Base-by-base conservation (phyloP, 345 rosid genomes). In the Bruguiera parviflora region DNA sequence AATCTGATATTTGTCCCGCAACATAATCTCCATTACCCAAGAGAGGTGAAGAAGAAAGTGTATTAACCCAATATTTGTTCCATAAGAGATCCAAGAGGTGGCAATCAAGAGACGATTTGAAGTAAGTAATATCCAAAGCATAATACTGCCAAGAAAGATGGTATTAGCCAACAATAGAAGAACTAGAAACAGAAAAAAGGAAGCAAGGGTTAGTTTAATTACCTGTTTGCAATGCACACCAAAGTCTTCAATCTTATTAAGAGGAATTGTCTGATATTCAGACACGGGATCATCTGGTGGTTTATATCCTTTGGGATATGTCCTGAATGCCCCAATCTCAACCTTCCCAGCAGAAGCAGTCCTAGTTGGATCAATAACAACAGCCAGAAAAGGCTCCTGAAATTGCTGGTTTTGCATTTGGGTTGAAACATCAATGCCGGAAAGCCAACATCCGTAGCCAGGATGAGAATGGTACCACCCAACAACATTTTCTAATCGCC, bases 311-410 rank as follows among this genome's bases (percentile, higher is more conserved):
- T 96, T 93, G 1, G 98, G 97, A 68, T 96, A 92, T n/a, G 99
- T 92, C 80, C 98, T 86, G 76, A 92, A 92, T 22, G 99, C 97
- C 69, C 98, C 99, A 65, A 96, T 96, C 87, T 96, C 99, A 65
- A 96, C 99, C 85, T 96, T 96, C 63, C 99, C 99, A 78, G 99
- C 99, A 5, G 99, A 92, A 59, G 92, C 98, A 72, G 99, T 96
- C 86, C 99, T 90, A 13, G 98, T 96, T 9, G 99, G 99, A 79
- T 96, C 98, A 51, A 96, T 92, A 52, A 96, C 99, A 61, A 96
- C 98, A 9, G 97, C 99, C 71, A 96, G 80, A 80, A 96, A 96
- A 1, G 98, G 99, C 60, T 96, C 99, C 77, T 96, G 99, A 75
- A 70, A 92, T 73, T 92, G 98, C 73, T 92, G 99, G 80, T 96